Conservation (phyloP, 495 filamentous ascomycete species). For the Melanomma pulvis-pyrius region DNA sequence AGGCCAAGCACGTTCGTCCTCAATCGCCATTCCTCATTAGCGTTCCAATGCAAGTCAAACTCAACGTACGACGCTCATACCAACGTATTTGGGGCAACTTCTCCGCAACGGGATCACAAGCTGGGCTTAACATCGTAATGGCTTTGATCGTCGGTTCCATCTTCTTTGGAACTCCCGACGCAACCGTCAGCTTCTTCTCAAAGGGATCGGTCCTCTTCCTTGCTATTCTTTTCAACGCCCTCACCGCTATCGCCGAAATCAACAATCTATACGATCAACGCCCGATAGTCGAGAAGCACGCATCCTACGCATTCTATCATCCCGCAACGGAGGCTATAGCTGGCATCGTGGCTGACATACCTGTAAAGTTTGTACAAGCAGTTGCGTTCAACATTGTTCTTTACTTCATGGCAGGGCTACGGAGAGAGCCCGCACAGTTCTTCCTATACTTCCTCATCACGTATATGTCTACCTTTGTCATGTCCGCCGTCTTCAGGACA, state of each 20-base stretch:
- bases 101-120: slow-evolving; percentile 6
- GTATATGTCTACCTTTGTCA: slow-evolving; percentile 60
- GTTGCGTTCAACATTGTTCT: slow-evolving; percentile 67
- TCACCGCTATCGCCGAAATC: slow-evolving; percentile 73
- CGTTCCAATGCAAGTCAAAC: slow-evolving; percentile 62
- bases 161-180: slow-evolving; percentile 69
- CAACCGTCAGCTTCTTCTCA: slow-evolving; percentile 69
- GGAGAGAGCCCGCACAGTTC: slow-evolving; percentile 70
- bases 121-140: slow-evolving; percentile 63
- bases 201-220: slow-evolving; percentile 82
- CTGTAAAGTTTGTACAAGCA: slow-evolving; percentile 55
- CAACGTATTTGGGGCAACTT: slow-evolving; percentile 49
- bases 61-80: slow-evolving; percentile 62
- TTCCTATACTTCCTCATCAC: slow-evolving; percentile 75
- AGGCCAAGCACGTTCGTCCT: slow-evolving; percentile 54
- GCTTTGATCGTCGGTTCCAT: slow-evolving; percentile 76
- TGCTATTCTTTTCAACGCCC: slow-evolving; percentile 81
- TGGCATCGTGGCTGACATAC: slow-evolving; percentile 75
- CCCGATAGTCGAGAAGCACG: slow-evolving; percentile 88
- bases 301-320: slow-evolving; percentile 83
- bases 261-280: slow-evolving; percentile 81
- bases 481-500: slow-evolving; percentile 75
- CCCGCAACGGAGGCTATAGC: slow-evolving; percentile 80
- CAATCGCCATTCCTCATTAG: slow-evolving; percentile 77
- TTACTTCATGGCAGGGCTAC: slow-evolving; percentile 82